Evolutionary conservation across 169 alveolate genomes (phyloP).

Genomic region (Cryptosporidium sp.): DNA sequence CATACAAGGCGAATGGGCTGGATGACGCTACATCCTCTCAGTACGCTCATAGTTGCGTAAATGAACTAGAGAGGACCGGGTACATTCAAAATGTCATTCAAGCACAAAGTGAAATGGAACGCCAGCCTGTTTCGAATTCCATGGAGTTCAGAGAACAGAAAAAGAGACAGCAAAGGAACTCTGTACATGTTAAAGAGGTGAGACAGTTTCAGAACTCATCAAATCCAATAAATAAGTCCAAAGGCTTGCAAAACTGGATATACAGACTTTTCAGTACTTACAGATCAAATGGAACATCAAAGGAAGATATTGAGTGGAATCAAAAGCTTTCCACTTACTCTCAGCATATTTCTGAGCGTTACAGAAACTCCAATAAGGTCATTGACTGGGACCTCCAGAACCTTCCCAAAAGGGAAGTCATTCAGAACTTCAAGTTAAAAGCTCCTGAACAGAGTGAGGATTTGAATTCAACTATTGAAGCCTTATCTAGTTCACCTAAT

Average conservation of each 20-base stretch:
- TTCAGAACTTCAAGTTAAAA: conserved; percentile 28
- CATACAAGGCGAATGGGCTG: conserved; percentile 68
- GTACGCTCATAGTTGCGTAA: conserved; percentile 65
- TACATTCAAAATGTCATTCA: conserved; percentile 28
- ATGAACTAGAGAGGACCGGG: conserved; percentile 57
- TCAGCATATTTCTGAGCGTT: conserved; percentile 27
- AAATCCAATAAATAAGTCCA: not conserved
- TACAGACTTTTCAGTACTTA: conserved; percentile 27
- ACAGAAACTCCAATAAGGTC: conserved; percentile 15
- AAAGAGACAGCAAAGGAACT: not conserved
- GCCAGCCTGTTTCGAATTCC: not conserved
- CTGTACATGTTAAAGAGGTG: not conserved
- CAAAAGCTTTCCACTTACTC: conserved; percentile 43
- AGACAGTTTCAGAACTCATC: not conserved
- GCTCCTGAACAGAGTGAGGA: not conserved
- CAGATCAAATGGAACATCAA: conserved; percentile 62
- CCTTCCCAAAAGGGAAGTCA: conserved; percentile 57
- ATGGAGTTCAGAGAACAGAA: not conserved
- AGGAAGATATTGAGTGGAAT: conserved; percentile 70
- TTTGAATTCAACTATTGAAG: not conserved
- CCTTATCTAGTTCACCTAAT: not conserved
- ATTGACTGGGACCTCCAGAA: conserved; percentile 63
- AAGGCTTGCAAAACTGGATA: conserved; percentile 59
- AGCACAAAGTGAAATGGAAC: not conserved
- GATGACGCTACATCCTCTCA: conserved; percentile 61